Base-by-base conservation (phyloP, 2,329 filamentous ascomycete species). In the Penicillium fuscoglaucum region DNA sequence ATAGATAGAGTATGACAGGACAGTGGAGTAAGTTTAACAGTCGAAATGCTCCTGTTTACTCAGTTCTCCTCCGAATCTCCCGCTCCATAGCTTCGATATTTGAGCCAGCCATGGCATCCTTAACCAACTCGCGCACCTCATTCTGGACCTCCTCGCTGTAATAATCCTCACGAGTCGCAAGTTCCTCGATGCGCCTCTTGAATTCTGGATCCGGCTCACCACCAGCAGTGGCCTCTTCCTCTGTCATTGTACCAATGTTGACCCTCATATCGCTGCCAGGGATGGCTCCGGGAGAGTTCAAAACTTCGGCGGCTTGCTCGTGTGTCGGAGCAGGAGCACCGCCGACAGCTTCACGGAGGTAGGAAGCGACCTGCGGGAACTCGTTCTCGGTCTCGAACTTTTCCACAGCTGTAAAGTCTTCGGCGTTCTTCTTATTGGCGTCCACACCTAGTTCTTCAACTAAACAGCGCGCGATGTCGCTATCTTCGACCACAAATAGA, bases 401-500 rank as follows among this genome's bases (percentile, higher is more conserved):
- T 70, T 97, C 89, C 57, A 85, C 81, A 0, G 95, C 93, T 0
- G 89, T 96, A 70, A 89, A 78, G 3, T 90, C 92, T 17, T 96
- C 91, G 24, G 82, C 79, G 63, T 95, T 93, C 65, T 78, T 82
- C 59, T 88, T 80, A 21, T 76, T 77, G 39, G 84, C 74, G 66
- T 96, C 87, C 33, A 90, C 85, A 6, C 87, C 85, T 3, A 98
- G 80, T 74, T 96, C 91, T 69, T 96, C 91, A 3, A 98, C 84
- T 8, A 99, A 80, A 52, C 88, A 84, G 67, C 85, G 85, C 21
- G 93, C 93, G 44, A 91, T 88, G 4, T 90, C 87, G 49, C 89
- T 80, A 0, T 86, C 90, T 76, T 99, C 95, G 29, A 88, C 87
- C n/a, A 92, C 91, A 71, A 96, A 99, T 5, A 99, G 81, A n/a